Evolutionary conservation across 2,329 filamentous ascomycete genomes (phyloP).

Genomic region (Diaporthe sp.): DNA sequence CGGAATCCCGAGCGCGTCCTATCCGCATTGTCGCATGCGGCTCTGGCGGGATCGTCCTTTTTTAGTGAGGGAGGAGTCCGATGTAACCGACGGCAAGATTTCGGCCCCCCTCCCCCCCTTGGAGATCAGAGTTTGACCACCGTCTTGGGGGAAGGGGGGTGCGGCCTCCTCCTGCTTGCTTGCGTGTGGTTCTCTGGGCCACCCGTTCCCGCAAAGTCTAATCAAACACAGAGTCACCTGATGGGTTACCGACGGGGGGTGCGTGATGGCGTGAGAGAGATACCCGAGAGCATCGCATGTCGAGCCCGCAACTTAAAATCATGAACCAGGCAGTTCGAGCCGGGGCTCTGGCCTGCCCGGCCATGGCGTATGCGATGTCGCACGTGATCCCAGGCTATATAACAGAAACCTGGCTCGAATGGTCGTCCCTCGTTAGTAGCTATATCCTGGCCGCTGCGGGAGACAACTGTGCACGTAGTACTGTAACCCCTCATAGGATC

Average conservation of each 20-base stretch:
- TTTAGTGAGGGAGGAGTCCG: not conserved
- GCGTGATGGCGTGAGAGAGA: not conserved
- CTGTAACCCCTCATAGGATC: conserved; percentile 20
- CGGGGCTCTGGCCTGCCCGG: not conserved
- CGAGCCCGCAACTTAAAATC: conserved; percentile 25
- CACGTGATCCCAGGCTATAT: conserved; percentile 19
- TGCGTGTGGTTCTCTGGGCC: not conserved
- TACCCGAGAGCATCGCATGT: conserved; percentile 25
- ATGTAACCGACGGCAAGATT: not conserved
- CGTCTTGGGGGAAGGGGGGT: not conserved
- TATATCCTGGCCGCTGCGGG: conserved; percentile 2
- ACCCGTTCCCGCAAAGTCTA: conserved; percentile 5
- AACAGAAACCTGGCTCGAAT: not conserved
- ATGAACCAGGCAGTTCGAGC: conserved; percentile 7
- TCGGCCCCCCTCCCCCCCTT: not conserved
- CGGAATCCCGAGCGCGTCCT: not conserved
- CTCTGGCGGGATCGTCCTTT: conserved; percentile 22
- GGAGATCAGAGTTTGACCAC: conserved; percentile 23
- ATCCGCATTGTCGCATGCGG: not conserved
- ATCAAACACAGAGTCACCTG: conserved; percentile 3
- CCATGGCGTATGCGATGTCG: not conserved
- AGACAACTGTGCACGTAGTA: not conserved
- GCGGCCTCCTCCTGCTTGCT: not conserved
- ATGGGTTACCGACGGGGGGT: not conserved
- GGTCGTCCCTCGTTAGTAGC: not conserved